Percentiles rank a stretch among this genome's conserved stretches.
phyloP scores from a whole-genome alignment of 2,329 filamentous ascomycete species.

The Penicillium polonicum region DNA sequence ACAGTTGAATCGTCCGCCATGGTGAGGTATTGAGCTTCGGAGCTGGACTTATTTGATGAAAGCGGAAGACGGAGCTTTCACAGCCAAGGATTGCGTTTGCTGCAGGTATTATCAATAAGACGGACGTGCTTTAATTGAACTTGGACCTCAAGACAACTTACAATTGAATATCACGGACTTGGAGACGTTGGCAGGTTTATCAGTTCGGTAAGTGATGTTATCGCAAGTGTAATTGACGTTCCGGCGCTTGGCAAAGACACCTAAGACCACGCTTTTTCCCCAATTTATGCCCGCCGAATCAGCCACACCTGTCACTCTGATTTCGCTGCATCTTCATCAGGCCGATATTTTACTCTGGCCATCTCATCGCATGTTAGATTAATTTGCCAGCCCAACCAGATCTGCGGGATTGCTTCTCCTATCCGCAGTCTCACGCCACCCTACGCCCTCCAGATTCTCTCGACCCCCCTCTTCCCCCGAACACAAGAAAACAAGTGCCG shows the following conservation, averaged over 20 bases:
- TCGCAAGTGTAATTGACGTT: slow-evolving; percentile 16
- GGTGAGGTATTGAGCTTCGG: slow-evolving; percentile 3
- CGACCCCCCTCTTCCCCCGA: slow-evolving; percentile 1
- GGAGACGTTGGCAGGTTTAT: not conserved
- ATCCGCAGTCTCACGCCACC: slow-evolving; percentile 19
- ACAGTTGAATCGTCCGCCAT: slow-evolving; percentile 32
- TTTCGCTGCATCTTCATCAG: slow-evolving; percentile 6
- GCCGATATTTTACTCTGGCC: not conserved
- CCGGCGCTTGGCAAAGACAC: slow-evolving; percentile 27
- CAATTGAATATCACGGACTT: not conserved
- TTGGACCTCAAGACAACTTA: not conserved
- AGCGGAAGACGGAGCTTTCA: not conserved
- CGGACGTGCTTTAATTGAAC: not conserved
- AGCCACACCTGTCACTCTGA: slow-evolving; percentile 13
- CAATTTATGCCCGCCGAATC: slow-evolving; percentile 7
- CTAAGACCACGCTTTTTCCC: slow-evolving; percentile 23
- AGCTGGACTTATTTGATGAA: not conserved
- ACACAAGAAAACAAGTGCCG: not conserved
- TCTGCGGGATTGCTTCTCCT: slow-evolving; percentile 14
- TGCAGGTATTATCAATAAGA: slow-evolving; percentile 2
- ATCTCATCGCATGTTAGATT: not conserved
- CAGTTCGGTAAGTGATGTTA: not conserved
- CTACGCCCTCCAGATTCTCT: slow-evolving; percentile 2
- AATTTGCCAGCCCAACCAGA: not conserved
- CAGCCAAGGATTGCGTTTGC: not conserved